Base-by-base conservation (phyloP, 192 early-diverging fungal species). In the Podila epigama region DNA sequence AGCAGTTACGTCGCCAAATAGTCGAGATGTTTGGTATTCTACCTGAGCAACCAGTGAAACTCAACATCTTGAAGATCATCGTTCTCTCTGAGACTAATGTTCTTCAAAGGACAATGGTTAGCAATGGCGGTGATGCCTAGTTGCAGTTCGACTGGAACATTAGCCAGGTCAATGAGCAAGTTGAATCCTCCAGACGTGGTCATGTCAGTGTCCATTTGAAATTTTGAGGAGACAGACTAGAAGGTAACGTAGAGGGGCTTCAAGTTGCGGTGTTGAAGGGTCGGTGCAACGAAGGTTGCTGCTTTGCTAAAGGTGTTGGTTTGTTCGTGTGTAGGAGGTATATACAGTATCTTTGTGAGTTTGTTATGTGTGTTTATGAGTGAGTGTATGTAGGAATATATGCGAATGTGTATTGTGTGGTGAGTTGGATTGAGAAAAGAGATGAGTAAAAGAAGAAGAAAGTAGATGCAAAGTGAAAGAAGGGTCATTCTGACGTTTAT, bases 41-140 rank as follows among this genome's bases (percentile, higher is more conserved):
- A 77, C 73, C 73, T 77, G 32, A 77, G 56, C 13, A 68, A 37
- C 73, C 73, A 77, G 9, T 77, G 73, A 28, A 77, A 68, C 61
- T 77, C 73, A 29, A 77, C 73, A n/a, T 77, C 73, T 48, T 64
- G 66, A 13, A 68, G 53, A 42, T 77, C 73, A 33, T 77, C 66
- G 51, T 68, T 53, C 22, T 65, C 66, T 7, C 12, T 33, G 48
- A 77, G 73, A 29, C 37, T 48, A 50, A 77, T 77, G 73, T 77
- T 77, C 33, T 68, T 52, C 36, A 62, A 65, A 1, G 58, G 65
- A 20, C 58, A 53, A 25, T 75, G 53, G 44, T 20, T 39, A 32
- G 71, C 71, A 22, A 75, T 67, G 28, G 58, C 63, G n/a, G 53
- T 39, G 54, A 75, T 66, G 60, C 71, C 71, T 15, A 55, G 59